A percentile compares a stretch with the other conserved stretches of the same genome.
Evolutionary conservation across 2,329 filamentous ascomycete species (phyloP).

Genomic region (Elsinoe ampelina): DNA sequence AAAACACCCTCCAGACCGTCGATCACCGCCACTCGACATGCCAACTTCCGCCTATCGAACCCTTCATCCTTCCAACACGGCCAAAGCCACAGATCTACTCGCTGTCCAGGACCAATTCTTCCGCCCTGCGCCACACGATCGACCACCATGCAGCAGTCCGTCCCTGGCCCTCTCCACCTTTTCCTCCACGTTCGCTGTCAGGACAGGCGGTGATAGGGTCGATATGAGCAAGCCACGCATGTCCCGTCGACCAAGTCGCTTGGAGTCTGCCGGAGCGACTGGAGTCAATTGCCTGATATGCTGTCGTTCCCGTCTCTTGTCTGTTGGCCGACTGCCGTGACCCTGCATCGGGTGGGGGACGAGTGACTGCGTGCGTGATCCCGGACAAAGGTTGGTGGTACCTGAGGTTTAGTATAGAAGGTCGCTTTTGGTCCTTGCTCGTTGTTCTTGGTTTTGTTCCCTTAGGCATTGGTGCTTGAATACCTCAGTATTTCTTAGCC

Average conservation of each 20-base stretch:
- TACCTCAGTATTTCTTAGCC: background rate
- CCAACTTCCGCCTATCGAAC: slow-evolving; percentile 3
- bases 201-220: background rate
- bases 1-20: background rate
- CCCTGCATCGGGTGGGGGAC: background rate
- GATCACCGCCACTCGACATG: slow-evolving; percentile 1
- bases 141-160: background rate
- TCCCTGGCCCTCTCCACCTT: slow-evolving; percentile 1
- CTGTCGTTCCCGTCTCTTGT: background rate
- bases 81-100: slow-evolving; percentile 1
- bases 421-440: background rate
- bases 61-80: slow-evolving; percentile 2
- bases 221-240: background rate
- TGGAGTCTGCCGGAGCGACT: background rate
- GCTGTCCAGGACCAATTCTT: background rate
- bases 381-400: background rate
- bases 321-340: slow-evolving; percentile 4
- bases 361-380: background rate
- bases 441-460: background rate
- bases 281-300: background rate
- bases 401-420: slow-evolving; percentile 2
- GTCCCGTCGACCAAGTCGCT: slow-evolving; percentile 4
- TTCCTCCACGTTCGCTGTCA: slow-evolving; percentile 3
- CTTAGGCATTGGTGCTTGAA: background rate
- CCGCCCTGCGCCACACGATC: slow-evolving; percentile 13